Percentiles rank a stretch among this genome's conserved stretches.
These are phyloP conservation scores for Cutaneotrichosporon cutaneum DNA, from an alignment of 1,284 basidiomycete genomes.

Conservation along the genomic window DNA sequence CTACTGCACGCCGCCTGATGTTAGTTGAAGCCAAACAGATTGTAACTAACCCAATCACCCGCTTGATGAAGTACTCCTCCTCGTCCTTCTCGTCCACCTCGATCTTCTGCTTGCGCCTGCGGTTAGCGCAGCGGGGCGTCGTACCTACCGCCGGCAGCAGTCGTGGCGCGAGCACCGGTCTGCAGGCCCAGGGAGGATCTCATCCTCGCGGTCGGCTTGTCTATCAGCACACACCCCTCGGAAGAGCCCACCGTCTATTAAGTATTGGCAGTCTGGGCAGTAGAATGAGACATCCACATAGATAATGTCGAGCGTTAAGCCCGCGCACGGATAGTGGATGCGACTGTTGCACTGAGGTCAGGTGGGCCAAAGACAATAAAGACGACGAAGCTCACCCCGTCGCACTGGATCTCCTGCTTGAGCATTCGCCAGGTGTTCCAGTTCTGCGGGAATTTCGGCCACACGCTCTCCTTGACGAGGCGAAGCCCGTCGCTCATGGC, in stretches of 20 bases:
- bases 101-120: constrained; percentile 21
- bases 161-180: constrained; percentile 24
- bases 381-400: not conserved
- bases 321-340: constrained; percentile 13
- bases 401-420: constrained; percentile 16
- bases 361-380: too few relatives aligned
- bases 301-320: not conserved
- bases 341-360: constrained; percentile 1
- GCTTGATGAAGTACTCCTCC: constrained; percentile 18
- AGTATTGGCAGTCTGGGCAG: constrained; percentile 14
- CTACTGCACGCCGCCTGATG: constrained; percentile 9
- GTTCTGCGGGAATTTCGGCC: not conserved
- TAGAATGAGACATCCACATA: not conserved
- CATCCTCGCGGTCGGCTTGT: constrained; percentile 12
- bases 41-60: constrained; percentile 15
- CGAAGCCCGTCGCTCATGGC: constrained; percentile 4
- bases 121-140: not conserved
- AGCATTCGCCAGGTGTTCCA: not conserved
- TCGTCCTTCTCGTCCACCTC: constrained; percentile 15
- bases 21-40: not conserved
- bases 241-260: not conserved
- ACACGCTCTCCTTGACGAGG: not conserved
- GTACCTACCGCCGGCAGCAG: constrained; percentile 22
- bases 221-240: not conserved
- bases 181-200: constrained; percentile 17